These are phyloP conservation scores for Tetrahymena borealis DNA, from an alignment of 73 alveolate species.

Conservation along the genomic window DNA sequence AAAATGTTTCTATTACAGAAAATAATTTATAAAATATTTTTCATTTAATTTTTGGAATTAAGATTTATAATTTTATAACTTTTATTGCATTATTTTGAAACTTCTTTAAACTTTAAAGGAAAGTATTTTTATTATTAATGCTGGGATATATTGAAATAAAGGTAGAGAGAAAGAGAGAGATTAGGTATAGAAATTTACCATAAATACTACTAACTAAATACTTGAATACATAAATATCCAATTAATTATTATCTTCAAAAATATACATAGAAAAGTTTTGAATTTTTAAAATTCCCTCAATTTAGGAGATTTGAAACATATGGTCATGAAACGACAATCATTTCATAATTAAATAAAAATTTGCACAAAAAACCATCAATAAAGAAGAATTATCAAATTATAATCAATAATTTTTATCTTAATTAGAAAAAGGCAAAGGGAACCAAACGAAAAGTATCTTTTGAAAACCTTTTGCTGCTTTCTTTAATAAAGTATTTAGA, in stretches of 20 bases:
- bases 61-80: no score
- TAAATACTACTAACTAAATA: no score
- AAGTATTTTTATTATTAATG: no score
- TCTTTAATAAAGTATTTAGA: background rate
- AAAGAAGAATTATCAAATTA: background rate
- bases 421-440: background rate
- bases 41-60: no score
- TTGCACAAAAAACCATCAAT: no score
- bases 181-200: no score
- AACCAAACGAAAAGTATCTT: background rate
- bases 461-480: background rate
- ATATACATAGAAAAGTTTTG: background rate
- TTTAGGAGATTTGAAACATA: background rate
- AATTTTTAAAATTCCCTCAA: background rate
- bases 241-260: background rate
- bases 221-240: background rate
- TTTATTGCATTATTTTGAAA: no score
- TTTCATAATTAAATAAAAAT: background rate
- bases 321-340: background rate
- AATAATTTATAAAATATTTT: no score
- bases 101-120: no score
- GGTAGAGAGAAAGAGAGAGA: no score
- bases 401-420: background rate
- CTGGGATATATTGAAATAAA: no score
- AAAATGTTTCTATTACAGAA: no score